A percentile compares a stretch with the other conserved stretches of the same genome.
Conservation (phyloP, 208 protist genomes). For the Endotrypanum monterogeii region DNA sequence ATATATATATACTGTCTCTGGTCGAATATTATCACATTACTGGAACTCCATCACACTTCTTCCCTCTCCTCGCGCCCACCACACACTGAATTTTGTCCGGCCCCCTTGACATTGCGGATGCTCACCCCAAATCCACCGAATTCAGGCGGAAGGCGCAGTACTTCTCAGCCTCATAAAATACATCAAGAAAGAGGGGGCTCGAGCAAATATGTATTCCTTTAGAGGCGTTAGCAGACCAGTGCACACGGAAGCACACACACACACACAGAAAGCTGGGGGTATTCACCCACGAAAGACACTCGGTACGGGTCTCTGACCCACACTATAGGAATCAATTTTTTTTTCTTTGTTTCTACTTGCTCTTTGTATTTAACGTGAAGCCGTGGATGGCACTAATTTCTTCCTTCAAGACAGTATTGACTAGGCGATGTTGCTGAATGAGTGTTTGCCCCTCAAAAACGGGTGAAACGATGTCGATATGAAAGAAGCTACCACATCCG, state of each 20-base stretch:
- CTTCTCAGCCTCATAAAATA: not conserved
- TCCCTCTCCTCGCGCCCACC: not conserved
- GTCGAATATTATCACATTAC: no score
- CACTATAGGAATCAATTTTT: not conserved
- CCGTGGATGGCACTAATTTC: constrained; percentile 89
- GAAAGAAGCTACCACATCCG: constrained; percentile 87
- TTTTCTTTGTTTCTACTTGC: constrained; percentile 1
- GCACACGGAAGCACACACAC: not conserved
- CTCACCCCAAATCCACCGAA: not conserved
- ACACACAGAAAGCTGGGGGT: not conserved
- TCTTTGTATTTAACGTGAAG: constrained; percentile 75
- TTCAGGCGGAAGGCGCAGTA: not conserved
- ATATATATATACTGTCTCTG: no score
- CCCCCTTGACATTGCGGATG: not conserved
- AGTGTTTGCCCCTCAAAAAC: constrained; percentile 76
- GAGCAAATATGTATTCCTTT: not conserved
- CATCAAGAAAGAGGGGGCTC: not conserved
- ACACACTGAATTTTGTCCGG: no score
- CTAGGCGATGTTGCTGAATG: constrained; percentile 86
- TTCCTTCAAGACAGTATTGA: constrained; percentile 76
- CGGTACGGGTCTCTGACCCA: not conserved
- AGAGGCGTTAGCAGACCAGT: not conserved
- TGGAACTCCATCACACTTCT: not conserved
- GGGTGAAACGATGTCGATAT: constrained; percentile 74
- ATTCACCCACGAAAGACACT: not conserved